Evolutionary conservation across 2,329 filamentous ascomycete species (phyloP).

Genomic region (Venturia pyrina): DNA sequence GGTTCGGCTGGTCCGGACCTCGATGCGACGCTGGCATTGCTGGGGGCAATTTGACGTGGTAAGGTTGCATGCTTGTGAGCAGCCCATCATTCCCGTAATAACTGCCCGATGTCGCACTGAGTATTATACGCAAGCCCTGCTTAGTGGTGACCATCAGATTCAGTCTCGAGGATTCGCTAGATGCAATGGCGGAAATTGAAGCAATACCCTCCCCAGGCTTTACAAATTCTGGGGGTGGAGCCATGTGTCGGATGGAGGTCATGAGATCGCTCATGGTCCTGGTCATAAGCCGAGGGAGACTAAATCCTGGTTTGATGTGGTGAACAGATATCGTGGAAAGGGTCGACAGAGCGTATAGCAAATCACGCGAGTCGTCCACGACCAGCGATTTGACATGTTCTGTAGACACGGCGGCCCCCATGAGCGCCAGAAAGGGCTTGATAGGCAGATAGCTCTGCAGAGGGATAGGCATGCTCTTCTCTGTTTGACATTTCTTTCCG

Average conservation of each 20-base stretch:
- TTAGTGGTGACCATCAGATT: constrained; percentile 85
- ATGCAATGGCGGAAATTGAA: constrained; percentile 75
- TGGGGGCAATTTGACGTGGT: constrained; percentile 91
- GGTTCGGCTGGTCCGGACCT: neutral
- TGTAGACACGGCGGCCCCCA: constrained; percentile 32
- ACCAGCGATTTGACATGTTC: constrained; percentile 63
- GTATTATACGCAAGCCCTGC: constrained; percentile 82
- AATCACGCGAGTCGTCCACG: constrained; percentile 76
- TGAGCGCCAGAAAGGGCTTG: constrained; percentile 7
- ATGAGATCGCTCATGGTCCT: constrained; percentile 44
- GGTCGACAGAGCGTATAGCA: constrained; percentile 86
- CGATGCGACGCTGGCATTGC: constrained; percentile 19
- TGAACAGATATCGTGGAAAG: constrained; percentile 85
- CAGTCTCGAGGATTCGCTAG: constrained; percentile 67
- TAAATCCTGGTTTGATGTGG: constrained; percentile 59
- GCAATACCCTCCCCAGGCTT: constrained; percentile 64
- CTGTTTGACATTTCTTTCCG: constrained; percentile 80
- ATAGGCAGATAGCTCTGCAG: constrained; percentile 10
- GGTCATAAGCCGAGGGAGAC: constrained; percentile 44
- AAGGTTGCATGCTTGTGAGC: constrained; percentile 94
- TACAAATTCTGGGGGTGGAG: constrained; percentile 46
- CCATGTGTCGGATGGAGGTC: constrained; percentile 76
- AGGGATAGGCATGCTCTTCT: constrained; percentile 48
- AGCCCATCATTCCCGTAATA: constrained; percentile 40
- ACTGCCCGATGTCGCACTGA: constrained; percentile 70